Evolutionary conservation across 352 stramenopile species (phyloP).

Genomic region (Aphanomyces cochlioides): DNA sequence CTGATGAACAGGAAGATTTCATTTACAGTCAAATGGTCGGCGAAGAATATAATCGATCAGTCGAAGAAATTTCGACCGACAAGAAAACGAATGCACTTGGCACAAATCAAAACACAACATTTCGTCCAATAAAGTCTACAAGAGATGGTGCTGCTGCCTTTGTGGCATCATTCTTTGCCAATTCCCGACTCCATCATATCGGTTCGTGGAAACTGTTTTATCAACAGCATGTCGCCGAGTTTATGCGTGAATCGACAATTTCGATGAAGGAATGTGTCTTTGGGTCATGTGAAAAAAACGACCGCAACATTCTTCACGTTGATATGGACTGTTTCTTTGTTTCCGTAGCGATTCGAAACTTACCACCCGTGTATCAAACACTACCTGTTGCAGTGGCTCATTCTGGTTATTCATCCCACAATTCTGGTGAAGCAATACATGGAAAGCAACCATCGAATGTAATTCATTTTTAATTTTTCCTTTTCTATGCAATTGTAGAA

Average conservation of each 20-base stretch:
- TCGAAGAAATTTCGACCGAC: too few species aligned
- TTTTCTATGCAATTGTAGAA: not conserved
- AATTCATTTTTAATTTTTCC: too few species aligned
- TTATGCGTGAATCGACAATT: slow-evolving; percentile 44
- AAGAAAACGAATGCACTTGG: too few species aligned
- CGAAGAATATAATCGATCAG: too few species aligned
- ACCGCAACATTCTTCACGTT: slow-evolving; percentile 91
- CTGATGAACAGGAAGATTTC: too few species aligned
- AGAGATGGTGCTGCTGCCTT: slow-evolving; percentile 61
- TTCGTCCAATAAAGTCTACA: slow-evolving; percentile 52
- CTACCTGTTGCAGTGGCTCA: slow-evolving; percentile 91
- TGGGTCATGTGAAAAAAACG: slow-evolving; percentile 34
- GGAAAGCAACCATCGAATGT: not conserved
- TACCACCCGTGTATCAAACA: slow-evolving; percentile 52
- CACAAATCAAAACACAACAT: not conserved
- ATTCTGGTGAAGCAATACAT: slow-evolving; percentile 10
- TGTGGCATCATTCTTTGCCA: slow-evolving; percentile 76
- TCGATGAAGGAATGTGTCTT: slow-evolving; percentile 38
- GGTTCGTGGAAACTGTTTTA: slow-evolving; percentile 74
- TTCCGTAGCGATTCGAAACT: slow-evolving; percentile 81
- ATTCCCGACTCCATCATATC: slow-evolving; percentile 83
- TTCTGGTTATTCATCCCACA: slow-evolving; percentile 38
- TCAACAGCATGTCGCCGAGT: slow-evolving; percentile 58
- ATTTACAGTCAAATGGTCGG: too few species aligned
- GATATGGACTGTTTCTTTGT: slow-evolving; percentile 99